phyloP scores from a whole-genome alignment of 129 eudicot species.

The Erigeron canadensis region DNA sequence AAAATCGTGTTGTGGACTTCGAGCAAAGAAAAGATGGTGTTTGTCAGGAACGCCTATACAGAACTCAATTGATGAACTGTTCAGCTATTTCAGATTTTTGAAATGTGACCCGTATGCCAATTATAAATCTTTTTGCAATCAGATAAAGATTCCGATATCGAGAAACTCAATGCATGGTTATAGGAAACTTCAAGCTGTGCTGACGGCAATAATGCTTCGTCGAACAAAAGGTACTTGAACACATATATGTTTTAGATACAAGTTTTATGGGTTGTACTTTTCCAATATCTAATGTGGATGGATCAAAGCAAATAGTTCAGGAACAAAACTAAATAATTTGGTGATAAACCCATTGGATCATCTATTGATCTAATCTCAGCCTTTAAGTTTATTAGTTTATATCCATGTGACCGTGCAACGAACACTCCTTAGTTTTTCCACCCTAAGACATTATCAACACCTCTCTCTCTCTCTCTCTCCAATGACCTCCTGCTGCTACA shows the following conservation, averaged over 20 bases:
- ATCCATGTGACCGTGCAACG: background rate
- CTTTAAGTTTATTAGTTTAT: background rate
- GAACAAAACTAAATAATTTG: no score
- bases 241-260: no score
- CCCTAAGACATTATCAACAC: no score
- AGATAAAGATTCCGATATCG: constrained; percentile 64
- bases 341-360: no score
- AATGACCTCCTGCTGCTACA: no score
- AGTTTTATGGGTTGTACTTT: no score
- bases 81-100: constrained; percentile 87
- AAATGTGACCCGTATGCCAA: constrained; percentile 69
- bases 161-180: constrained; percentile 68
- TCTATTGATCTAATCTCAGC: no score
- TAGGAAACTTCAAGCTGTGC: constrained; percentile 78
- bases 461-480: no score
- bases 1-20: constrained; percentile 88
- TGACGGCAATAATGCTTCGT: constrained; percentile 86
- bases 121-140: constrained; percentile 53
- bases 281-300: no score
- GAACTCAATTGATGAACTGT: constrained; percentile 83
- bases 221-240: constrained; percentile 99
- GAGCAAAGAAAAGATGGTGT: constrained; percentile 94
- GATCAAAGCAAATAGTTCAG: no score
- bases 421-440: no score
- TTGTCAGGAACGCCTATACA: constrained; percentile 98